Evolutionary conservation across 805 yeast species (phyloP), one percentile per base, ranked within the genome.

Genomic region (Sugiyamaella americana): DNA sequence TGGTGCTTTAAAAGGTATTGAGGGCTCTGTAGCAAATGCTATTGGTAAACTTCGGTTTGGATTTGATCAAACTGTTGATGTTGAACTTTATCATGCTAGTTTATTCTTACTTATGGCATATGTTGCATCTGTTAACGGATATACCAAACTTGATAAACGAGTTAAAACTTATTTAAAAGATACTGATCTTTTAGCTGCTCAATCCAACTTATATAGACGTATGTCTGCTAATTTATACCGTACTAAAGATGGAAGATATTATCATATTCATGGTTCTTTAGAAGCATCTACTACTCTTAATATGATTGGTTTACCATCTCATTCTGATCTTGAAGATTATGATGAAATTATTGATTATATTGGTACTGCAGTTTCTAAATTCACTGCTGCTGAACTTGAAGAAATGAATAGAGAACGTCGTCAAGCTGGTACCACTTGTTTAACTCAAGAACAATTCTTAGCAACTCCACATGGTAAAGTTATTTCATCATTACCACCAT

Each of bases 371-470:
- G 47, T 44, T 51, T 41, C 52, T n/a, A 54, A 59, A 26, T 63
- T 51, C 43, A 55, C 48, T 19, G 53, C 58, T 44, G 64, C 52
- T 23, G 67, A 65, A 38, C 55, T 65, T 21, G 64, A 64, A 43
- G 52, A 53, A 23, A 24, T 60, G 47, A 65, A 64, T 48, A 55
- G 52, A 32, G 49, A 62, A 37, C 47, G 56, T 36, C 51, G 58
- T 26, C 69, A 65, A 52, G 68, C 69, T 22, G 69, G 69, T 29
- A 58, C 59, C 19, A 60, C 58, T 36, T 63, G 60, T 6, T 54
- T 62, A 24, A 61, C 59, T 6, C 53, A 47, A 17, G 64, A 64
- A 40, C 57, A 62, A 37, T 65, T 64, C 41, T 51, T 59, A 19
- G 45, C 55, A 16, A 57, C 66, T 11, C 53, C 51, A 20, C 68